Evolutionary conservation across 75 land plant genomes (phyloP), one percentile per base, ranked within the genome.

Genomic region (Pseudotsuga menziesii): DNA sequence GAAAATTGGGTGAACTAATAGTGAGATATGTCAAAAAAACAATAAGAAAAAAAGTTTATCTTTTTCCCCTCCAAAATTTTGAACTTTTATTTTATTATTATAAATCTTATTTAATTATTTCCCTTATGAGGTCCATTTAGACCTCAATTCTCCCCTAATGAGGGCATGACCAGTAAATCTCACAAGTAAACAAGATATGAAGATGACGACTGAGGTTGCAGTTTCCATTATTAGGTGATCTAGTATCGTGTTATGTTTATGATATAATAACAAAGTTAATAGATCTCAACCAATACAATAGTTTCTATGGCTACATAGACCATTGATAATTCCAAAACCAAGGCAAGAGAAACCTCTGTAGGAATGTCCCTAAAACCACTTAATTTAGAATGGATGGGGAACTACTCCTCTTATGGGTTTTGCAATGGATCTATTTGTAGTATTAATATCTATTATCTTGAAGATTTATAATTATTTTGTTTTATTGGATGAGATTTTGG

Each of bases 391-490:
- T 56, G 58, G 0, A 26, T 78, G 74, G 35, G 73, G 6, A 55
- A 78, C 80, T 64, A 70, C 74, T 25, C 80, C 73, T 55, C 35
- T 66, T 23, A 78, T 71, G 73, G 80, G 58, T 27, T 4, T 78
- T 57, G 0, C 5, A 67, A 78, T 78, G 58, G 58, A 48, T 56
- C 58, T 60, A 60, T 60, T 73, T 79, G 67, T 5, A 74, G 0
- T 79, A 25, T 79, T 79, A 55, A 11, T 73, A 79, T 48, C 59
- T 74, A 73, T 79, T 79, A 29, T 74, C 61, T 61, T 79, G 48
- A 64, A 79, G 73, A 75, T 79, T 74, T 79, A 79, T 79, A 79
- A 73, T 59, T 79, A 2, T 73, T 79, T 64, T 17, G 29, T 59
- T 58, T 74, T 79, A 73, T 74, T 79, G 56, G 64, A 79, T 74